Base-by-base conservation (phyloP, 768 basidiomycete species). In the Tulasnella sp. region DNA sequence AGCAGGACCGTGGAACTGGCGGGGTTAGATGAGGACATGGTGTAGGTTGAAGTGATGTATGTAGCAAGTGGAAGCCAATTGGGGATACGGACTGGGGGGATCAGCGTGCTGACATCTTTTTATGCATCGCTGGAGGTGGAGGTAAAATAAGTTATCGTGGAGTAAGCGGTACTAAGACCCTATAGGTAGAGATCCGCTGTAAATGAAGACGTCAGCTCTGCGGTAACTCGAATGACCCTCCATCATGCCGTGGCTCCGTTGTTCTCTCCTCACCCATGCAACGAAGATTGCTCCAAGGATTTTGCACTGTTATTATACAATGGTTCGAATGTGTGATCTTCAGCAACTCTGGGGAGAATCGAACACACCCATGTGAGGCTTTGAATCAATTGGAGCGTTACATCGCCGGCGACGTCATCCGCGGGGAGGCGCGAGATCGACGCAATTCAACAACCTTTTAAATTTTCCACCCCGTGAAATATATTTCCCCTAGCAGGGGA, bases 1-100 rank as follows among this genome's bases (percentile, higher is more conserved):
- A 92, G 89, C 46, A 92, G 89, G 41, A 91, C 84, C 85, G 86
- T n/a, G 11, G 60, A 64, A 28, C 20, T 31, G n/a, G 60, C 28
- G 24, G 86, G 81, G 50, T 81, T 78, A n/a, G 88, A 82, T 22
- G 87, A 83, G 60, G 87, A 85, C 88, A 89, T 88, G 72, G 31
- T 75, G 78, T 54, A 64, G 6, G n/a, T 64, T 7, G 24, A 8
- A 42, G 74, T 75, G 12, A 31, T 3, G 41, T 37, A 31, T 8
- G 41, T 6, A 48, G 34, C 28, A 37, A 40, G 34, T 20, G 5
- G n/a, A 31, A 75, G n/a, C 6, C 4, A 12, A 24, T 58, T 22
- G n/a, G 28, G 22, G 9, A 28, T 64, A 7, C 20, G 60, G 14
- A 4, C n/a, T 28, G 24, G 14, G 11, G 60, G 48, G 8, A 50